phyloP scores from a whole-genome alignment of 1,139 yeast genomes.

The Candida dubliniensis region DNA sequence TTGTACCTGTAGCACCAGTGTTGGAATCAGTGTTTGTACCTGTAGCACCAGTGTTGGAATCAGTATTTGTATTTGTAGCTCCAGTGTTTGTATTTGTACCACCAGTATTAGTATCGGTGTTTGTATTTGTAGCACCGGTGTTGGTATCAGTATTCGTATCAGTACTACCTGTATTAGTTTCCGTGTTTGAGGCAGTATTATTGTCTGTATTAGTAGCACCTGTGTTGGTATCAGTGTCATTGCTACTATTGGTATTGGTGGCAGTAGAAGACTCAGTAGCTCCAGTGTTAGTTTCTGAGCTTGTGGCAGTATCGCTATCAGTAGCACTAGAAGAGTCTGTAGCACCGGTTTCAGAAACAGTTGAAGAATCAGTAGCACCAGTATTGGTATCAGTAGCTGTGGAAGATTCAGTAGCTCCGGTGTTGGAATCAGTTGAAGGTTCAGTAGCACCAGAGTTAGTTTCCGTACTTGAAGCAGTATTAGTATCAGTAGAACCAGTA shows the following conservation, averaged over 20 bases:
- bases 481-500: slow-evolving; percentile 2
- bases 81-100: neutral
- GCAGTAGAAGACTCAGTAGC: slow-evolving; percentile 1
- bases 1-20: neutral
- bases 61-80: slow-evolving; percentile 2
- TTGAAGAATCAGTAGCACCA: neutral
- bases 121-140: neutral
- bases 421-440: neutral
- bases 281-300: neutral
- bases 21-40: neutral
- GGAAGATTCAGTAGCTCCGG: slow-evolving; percentile 3
- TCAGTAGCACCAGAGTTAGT: slow-evolving; percentile 3
- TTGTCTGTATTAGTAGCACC: slow-evolving; percentile 4
- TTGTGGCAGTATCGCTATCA: too few relatives aligned
- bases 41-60: slow-evolving; percentile 2
- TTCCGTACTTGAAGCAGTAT: neutral
- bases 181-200: slow-evolving; percentile 1
- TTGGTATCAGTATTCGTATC: too few relatives aligned
- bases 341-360: slow-evolving; percentile 1
- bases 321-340: slow-evolving; percentile 2
- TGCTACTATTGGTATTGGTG: neutral
- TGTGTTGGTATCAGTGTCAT: slow-evolving; percentile 1
- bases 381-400: slow-evolving; percentile 1
- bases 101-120: too few relatives aligned
- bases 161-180: neutral